Percentiles rank a stretch among this genome's conserved stretches.
phyloP scores from a whole-genome alignment of 371 early-diverging fungal species.

The Mucor mucedo region DNA sequence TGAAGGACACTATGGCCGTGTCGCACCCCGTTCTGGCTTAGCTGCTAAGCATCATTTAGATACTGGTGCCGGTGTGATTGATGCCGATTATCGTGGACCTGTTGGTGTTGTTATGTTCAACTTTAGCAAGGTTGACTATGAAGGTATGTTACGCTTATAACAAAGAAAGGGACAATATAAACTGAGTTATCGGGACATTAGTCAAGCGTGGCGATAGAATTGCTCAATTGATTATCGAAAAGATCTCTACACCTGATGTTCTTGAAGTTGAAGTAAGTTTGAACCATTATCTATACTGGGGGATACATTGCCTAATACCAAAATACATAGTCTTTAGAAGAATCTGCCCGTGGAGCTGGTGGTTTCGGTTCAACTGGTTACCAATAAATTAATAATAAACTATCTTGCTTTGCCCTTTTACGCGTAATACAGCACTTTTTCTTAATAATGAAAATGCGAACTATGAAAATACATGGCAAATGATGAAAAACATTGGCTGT shows the following conservation, averaged over 20 bases:
- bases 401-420: too few relatives aligned
- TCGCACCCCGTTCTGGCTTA: conserved; percentile 93
- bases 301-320: neutral
- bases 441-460: too few relatives aligned
- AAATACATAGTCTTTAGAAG: conserved; percentile 62
- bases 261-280: conserved; percentile 71
- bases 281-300: neutral
- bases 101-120: conserved; percentile 92
- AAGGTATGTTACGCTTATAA: conserved; percentile 55
- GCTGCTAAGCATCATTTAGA: conserved; percentile 94
- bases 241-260: conserved; percentile 82
- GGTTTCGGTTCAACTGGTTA: conserved; percentile 97
- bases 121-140: conserved; percentile 79
- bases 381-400: conserved; percentile 21
- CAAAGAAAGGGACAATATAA: too few relatives aligned
- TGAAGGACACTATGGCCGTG: conserved; percentile 90
- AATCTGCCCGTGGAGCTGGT: conserved; percentile 81
- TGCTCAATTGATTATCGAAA: conserved; percentile 95
- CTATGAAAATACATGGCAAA: too few relatives aligned
- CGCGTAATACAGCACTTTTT: too few relatives aligned
- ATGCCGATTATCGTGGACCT: conserved; percentile 90
- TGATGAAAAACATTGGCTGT: too few relatives aligned
- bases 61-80: conserved; percentile 97
- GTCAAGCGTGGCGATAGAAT: conserved; percentile 93
- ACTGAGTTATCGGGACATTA: conserved; percentile 6